Evolutionary conservation across 2,329 filamentous ascomycete species (phyloP), one percentile per base, ranked within the genome.

Genomic region (Diplodia scrobiculata): DNA sequence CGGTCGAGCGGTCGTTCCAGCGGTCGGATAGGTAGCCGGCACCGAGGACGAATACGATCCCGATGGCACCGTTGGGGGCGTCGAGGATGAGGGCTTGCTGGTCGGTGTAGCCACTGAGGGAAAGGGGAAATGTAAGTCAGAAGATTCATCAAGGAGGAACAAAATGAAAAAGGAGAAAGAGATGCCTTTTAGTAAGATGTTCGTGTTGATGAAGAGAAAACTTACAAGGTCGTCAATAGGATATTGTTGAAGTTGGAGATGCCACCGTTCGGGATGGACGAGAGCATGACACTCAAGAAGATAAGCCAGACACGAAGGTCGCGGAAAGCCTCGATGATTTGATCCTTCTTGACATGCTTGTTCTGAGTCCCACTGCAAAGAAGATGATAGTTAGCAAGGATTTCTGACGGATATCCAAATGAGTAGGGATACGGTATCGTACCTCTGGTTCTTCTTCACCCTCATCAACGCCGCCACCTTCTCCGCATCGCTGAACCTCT

Each of bases 1-100:
- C 76, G 3, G 77, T 75, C 67, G 27, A 48, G 17, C 48, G 52
- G 64, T 78, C 71, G 27, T 78, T 75, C 53, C 71, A 75, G 17
- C 71, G 73, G 36, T 80, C 77, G 17, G 80, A 78, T 14, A 76
- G 65, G 21, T 77, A 77, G 29, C 78, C 76, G 1, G 77, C 76
- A 3, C 78, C 72, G 1, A 81, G 72, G 4, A 81, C 74, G 2
- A 77, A 76, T 38, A 80, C 73, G 62, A 79, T 77, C 19, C 79
- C 77, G 13, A 83, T 73, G 4, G 77, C 73, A 11, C 81, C 80
- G 2, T 74, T 74, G 0, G 81, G 81, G 6, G 79, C 79, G 41
- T 78, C 80, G 5, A 83, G 72, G 11, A 83, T 74, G 2, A 80
- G 78, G 2, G 81, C 76, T 59, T 80, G 72, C 36, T 79, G 77